Evolutionary conservation across 2,329 filamentous ascomycete genomes (phyloP), one percentile per base, ranked within the genome.

Genomic region (Waltergamsia citrina): DNA sequence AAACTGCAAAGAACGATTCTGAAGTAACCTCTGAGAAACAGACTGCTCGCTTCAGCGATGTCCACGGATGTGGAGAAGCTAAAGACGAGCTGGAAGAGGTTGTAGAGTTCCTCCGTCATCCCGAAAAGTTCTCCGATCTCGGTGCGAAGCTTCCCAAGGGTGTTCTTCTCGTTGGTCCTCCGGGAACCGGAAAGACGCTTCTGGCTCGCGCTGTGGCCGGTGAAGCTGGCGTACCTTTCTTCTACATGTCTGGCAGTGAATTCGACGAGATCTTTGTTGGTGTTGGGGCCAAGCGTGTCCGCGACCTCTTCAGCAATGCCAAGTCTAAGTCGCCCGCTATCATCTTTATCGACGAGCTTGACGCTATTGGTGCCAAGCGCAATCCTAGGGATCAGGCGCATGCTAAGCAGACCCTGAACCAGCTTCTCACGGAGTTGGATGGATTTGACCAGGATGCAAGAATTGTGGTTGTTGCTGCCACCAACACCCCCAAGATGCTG

Each of bases 161-260:
- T 67, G 86, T 98, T 38, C 72, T 98, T 33, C 74, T 98, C 17
- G 86, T 94, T 50, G 92, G 92, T 1, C 92, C 92, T 52, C 92
- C 92, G 34, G 92, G 92, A 64, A 98, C 92, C 40, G 92, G 92
- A 63, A 98, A 98, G 65, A 98, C 92, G 10, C 74, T 98, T 26
- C 74, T 98, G 40, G 92, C 92, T 42, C 81, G 92, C 50, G 93
- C 92, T 36, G 92, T 98, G 40, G 92, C 92, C 31, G 92, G 92
- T 34, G 92, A 98, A 64, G 88, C 92, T 35, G 92, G 90, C 36
- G 92, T 98, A 14, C 92, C 92, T 2, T 98, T 98, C 71, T 98
- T 96, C 71, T 98, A 95, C 71, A 96, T 98, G 90, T 98, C 92
- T 51, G 92, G 92, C 33, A 94, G 86, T 38, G 92, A 98, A 57